Percentiles rank a stretch among this genome's conserved stretches.
phyloP scores from a whole-genome alignment of 345 rosid genomes.

The Iberis pinnata region DNA sequence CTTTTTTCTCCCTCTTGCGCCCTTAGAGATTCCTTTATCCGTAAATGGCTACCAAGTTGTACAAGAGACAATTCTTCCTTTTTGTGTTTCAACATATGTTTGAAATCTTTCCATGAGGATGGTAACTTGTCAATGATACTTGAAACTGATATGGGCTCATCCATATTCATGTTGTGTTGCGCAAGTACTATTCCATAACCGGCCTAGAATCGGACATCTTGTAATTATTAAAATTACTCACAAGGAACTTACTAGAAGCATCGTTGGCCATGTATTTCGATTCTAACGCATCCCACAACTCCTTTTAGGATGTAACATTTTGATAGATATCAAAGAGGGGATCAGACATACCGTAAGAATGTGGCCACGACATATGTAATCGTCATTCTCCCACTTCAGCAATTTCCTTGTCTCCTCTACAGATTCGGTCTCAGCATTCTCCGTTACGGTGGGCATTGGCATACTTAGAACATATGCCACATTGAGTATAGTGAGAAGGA shows the following conservation, averaged over 20 bases:
- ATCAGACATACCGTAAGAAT: neutral
- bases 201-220: neutral
- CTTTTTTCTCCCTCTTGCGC: neutral
- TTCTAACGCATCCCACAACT: neutral
- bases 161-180: slow-evolving; percentile 1
- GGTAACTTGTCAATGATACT: slow-evolving; percentile 5
- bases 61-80: slow-evolving; percentile 10
- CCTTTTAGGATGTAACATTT: neutral
- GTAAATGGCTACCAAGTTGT: slow-evolving; percentile 1
- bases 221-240: slow-evolving; percentile 2
- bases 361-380: neutral
- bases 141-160: neutral
- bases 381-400: neutral
- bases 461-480: neutral
- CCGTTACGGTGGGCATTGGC: neutral
- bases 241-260: slow-evolving; percentile 1
- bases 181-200: neutral
- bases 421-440: neutral
- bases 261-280: neutral
- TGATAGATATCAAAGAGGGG: neutral
- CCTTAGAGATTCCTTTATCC: neutral
- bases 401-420: neutral
- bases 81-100: neutral
- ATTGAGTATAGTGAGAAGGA: neutral
- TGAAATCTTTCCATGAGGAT: neutral